A percentile compares a stretch with the other conserved stretches of the same genome.
Evolutionary conservation across 257 asterid genomes (phyloP).

Genomic region (Petunia axillaris): DNA sequence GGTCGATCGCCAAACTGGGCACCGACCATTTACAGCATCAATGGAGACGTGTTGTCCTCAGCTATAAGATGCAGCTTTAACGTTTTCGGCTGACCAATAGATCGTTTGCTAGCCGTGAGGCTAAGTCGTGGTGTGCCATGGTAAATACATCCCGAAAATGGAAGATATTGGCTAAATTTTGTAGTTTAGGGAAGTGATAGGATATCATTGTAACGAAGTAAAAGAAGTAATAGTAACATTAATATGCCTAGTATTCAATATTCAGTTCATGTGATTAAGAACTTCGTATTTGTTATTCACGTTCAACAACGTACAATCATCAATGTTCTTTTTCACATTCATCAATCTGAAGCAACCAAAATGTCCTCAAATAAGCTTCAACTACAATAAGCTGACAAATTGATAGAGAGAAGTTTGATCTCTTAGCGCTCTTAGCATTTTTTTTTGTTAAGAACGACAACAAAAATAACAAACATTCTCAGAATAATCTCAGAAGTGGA

Average conservation of each 20-base stretch:
- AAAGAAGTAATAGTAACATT: not conserved
- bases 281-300: not conserved
- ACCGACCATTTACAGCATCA: not conserved
- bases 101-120: not conserved
- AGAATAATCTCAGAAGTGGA: no score
- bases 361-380: no score
- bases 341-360: no score
- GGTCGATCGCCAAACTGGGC: not conserved
- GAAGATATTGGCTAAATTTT: not conserved
- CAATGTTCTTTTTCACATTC: no score
- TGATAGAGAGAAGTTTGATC: no score
- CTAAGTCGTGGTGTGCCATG: slow-evolving; percentile 6
- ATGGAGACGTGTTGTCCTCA: not conserved
- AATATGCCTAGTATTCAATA: not conserved
- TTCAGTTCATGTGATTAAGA: not conserved
- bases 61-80: not conserved
- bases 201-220: not conserved
- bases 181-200: slow-evolving; percentile 12
- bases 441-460: no score
- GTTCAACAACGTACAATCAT: no score
- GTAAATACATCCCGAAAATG: not conserved
- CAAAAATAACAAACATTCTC: no score
- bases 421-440: no score
- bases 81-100: not conserved
- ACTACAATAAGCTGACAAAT: no score